phyloP scores from a whole-genome alignment of 495 filamentous ascomycete genomes.

The Neurospora sp. region DNA sequence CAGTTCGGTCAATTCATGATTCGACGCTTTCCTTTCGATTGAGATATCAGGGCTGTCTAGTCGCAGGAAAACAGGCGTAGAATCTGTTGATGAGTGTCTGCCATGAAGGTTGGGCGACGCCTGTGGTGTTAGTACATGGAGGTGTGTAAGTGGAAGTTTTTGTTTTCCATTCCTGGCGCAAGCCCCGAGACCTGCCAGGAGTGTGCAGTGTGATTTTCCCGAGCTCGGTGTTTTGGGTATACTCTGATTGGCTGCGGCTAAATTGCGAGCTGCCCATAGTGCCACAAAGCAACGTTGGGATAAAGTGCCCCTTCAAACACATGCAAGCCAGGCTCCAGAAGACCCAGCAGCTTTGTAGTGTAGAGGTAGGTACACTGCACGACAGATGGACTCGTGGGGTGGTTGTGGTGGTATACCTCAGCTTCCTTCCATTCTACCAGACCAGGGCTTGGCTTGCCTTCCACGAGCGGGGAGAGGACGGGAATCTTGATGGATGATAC shows the following conservation, averaged over 20 bases:
- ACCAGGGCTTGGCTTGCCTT: not conserved
- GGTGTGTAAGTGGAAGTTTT: not conserved
- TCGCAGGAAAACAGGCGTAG: not conserved
- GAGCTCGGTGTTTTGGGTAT: slow-evolving; percentile 20
- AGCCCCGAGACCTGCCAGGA: not conserved
- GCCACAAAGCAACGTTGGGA: slow-evolving; percentile 13
- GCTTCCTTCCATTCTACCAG: not conserved
- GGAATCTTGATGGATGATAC: not conserved
- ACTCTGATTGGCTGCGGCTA: slow-evolving; percentile 28
- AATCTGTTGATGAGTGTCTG: not conserved
- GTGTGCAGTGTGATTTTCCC: slow-evolving; percentile 3
- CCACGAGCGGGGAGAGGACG: not conserved
- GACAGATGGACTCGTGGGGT: not conserved
- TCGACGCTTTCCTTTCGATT: not conserved
- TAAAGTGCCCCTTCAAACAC: not conserved
- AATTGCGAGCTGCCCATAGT: slow-evolving; percentile 23
- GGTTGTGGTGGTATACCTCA: not conserved
- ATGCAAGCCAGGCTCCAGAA: not conserved
- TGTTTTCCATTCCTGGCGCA: not conserved
- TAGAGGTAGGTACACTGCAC: not conserved
- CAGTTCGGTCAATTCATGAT: not conserved
- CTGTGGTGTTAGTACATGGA: not conserved
- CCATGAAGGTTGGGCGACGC: not conserved
- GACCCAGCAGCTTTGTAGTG: not conserved
- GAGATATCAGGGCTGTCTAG: not conserved